Evolutionary conservation across 345 rosid species (phyloP).

Genomic region (Orychophragmus violaceus): DNA sequence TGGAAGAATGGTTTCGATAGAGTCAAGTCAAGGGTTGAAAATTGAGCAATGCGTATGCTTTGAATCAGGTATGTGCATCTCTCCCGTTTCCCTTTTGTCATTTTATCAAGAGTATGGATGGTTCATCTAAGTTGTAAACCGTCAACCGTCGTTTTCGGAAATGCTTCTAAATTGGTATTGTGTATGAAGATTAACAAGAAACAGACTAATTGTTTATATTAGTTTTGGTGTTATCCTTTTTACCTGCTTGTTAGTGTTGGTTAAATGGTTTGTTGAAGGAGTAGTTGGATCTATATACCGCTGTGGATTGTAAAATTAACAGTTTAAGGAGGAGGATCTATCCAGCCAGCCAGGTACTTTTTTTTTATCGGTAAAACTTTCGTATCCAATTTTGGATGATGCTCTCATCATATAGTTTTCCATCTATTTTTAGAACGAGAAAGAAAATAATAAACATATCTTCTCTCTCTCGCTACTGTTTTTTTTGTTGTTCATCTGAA

Average conservation of each 20-base stretch:
- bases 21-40: not conserved
- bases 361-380: not conserved
- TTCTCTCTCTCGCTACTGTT: not conserved
- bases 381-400: conserved; percentile 27
- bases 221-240: not conserved
- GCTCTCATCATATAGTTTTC: conserved; percentile 18
- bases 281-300: not conserved
- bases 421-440: conserved; percentile 19
- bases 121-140: not conserved
- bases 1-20: not conserved
- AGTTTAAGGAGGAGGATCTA: conserved; percentile 17
- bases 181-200: conserved; percentile 14
- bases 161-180: too few species aligned
- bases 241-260: conserved; percentile 4
- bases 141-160: too few species aligned
- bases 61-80: conserved; percentile 13
- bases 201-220: not conserved
- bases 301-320: conserved; percentile 2
- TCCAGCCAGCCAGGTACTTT: not conserved
- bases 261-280: conserved; percentile 16
- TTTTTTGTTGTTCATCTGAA: conserved; percentile 13
- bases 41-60: conserved; percentile 7
- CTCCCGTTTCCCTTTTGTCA: not conserved
- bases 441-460: conserved; percentile 13
- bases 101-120: not conserved